Base-by-base conservation (phyloP, 257 asterid genomes). In the Sherardia arvensis region DNA sequence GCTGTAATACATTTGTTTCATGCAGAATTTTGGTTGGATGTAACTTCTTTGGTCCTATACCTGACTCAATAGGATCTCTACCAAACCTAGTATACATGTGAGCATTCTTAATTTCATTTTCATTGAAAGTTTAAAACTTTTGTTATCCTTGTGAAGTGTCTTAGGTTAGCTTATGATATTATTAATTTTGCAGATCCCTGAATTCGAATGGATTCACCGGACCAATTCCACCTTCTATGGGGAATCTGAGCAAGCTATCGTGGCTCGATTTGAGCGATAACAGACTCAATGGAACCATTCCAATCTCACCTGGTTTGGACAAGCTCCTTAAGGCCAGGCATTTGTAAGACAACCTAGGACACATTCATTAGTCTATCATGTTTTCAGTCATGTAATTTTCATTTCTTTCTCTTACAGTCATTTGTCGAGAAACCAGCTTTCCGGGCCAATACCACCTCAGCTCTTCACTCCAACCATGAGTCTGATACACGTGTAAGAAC, bases 191-290 rank as follows among this genome's bases (percentile, higher is more conserved):
- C 81, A 85, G 93, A 68, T 76, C 90, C 59, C 75, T 87, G 77
- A 85, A 78, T 71, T 71, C 85, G 0, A 91, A 91, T 68, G 67
- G 75, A 78, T 87, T 87, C 77, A 87, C 34, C 59, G 96, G 96
- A 57, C 53, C 82, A 7, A 91, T 87, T 76, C 97, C 97, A 40
- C 69, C 79, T 65, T 84, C 97, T 21, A 77, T 91, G 65, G 96
- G 97, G 32, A 81, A 83, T 62, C 75, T 91, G 43, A 64, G 78
- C 26, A 76, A 47, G n/a, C 82, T 91, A 32, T 87, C 96, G 17
- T 91, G 97, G 97, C 79, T 91, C 65, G 96, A 91, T 71, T 78
- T 91, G 64, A 84, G 96, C 70, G 76, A 78, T 69, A 91, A 91
- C 73, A 58, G 65, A 62, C 87, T 91, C 40, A 81, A 36, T 61